Conservation (phyloP, 2,329 filamentous ascomycete genomes). For the Botryotinia convoluta region DNA sequence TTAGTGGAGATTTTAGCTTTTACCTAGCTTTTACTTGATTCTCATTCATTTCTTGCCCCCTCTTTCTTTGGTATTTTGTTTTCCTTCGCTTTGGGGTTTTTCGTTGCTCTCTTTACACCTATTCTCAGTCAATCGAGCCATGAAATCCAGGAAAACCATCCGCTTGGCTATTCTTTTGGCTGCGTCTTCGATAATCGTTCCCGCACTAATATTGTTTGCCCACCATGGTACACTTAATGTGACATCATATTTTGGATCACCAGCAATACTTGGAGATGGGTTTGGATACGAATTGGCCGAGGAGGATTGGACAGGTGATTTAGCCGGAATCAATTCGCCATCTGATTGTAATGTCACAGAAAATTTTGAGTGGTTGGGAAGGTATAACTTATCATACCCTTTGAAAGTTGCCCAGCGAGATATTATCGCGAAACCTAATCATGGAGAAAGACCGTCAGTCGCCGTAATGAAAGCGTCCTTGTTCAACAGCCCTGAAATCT, state of each 20-base stretch:
- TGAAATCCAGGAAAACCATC: conserved; percentile 5
- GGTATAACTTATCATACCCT: conserved; percentile 34
- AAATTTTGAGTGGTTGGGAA: conserved; percentile 10
- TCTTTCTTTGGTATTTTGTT: not conserved
- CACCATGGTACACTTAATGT: not conserved
- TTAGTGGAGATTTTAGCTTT: not conserved
- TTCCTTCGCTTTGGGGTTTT: not conserved
- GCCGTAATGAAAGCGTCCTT: conserved; percentile 33
- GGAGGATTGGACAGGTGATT: not conserved
- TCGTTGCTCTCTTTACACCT: not conserved
- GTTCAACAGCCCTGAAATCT: conserved; percentile 28
- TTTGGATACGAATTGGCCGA: not conserved
- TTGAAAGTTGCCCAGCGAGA: conserved; percentile 35
- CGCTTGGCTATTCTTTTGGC: not conserved
- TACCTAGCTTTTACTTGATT: not conserved
- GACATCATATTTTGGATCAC: conserved; percentile 6
- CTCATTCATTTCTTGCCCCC: not conserved
- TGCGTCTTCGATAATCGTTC: conserved; percentile 4
- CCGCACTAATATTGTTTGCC: not conserved
- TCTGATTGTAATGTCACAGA: conserved; percentile 1
- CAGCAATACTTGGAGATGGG: not conserved
- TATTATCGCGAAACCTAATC: conserved; percentile 28
- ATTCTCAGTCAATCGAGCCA: not conserved
- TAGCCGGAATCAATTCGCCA: not conserved
- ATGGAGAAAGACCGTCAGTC: conserved; percentile 27